phyloP scores from a whole-genome alignment of 352 stramenopile genomes.

The Pythium monospermum region DNA sequence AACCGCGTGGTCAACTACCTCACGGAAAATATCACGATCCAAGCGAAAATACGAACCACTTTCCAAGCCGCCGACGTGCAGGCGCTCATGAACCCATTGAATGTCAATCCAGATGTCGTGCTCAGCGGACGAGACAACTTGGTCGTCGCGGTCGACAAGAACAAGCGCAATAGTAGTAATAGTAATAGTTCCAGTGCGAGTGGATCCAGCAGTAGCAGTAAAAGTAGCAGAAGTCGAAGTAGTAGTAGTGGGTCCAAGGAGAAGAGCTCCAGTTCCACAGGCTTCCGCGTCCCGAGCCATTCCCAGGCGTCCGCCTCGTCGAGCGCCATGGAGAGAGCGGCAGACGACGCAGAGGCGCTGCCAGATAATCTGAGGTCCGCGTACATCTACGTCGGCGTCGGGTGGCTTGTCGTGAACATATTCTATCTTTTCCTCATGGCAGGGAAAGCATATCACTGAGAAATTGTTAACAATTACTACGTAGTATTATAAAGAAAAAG shows the following conservation, averaged over 20 bases:
- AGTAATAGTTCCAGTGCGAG: not conserved
- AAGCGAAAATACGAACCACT: conserved; percentile 12
- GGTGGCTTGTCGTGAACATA: conserved; percentile 24
- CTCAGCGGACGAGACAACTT: conserved; percentile 16
- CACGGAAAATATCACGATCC: conserved; percentile 24
- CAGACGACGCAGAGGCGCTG: not conserved
- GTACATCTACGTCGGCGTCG: conserved; percentile 20
- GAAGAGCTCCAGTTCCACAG: not conserved
- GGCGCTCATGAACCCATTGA: conserved; percentile 10
- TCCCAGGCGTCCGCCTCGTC: not conserved
- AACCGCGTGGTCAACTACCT: conserved; percentile 29
- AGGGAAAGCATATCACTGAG: conserved; percentile 4
- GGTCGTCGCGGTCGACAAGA: conserved; percentile 19
- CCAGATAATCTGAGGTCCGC: conserved; percentile 15
- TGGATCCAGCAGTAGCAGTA: not conserved
- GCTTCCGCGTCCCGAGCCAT: not conserved
- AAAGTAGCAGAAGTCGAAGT: not conserved
- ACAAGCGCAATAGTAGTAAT: not conserved
- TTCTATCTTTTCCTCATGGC: conserved; percentile 24
- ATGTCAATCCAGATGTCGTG: conserved; percentile 24
- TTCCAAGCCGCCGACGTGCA: conserved; percentile 11
- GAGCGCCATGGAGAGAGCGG: not conserved
- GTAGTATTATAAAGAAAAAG: not conserved
- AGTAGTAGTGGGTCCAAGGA: not conserved
- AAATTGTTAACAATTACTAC: not conserved